A percentile compares a stretch with the other conserved stretches of the same genome.
phyloP scores from a whole-genome alignment of 805 yeast genomes.

The Ogataea chonburiensis region DNA sequence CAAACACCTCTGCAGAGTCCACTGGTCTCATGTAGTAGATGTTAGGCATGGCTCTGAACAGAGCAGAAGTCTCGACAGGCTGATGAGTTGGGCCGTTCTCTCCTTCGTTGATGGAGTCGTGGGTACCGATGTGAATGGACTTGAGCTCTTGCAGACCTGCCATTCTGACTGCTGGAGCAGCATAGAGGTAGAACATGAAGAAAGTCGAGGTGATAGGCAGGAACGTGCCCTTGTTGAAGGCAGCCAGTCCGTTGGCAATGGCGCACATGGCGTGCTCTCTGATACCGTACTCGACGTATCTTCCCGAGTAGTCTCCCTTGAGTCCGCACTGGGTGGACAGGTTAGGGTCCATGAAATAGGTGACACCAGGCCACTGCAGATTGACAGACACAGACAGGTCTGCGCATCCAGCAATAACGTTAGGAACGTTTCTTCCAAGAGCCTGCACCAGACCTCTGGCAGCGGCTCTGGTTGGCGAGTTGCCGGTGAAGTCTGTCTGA shows the following conservation, averaged over 20 bases:
- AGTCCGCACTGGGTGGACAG: constrained; percentile 47
- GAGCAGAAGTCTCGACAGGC: constrained; percentile 77
- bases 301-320: constrained; percentile 79
- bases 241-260: constrained; percentile 93
- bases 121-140: constrained; percentile 83
- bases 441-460: constrained; percentile 75
- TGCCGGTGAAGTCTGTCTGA: constrained; percentile 75
- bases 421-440: constrained; percentile 62
- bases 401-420: constrained; percentile 91
- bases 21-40: constrained; percentile 88
- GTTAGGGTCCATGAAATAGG: constrained; percentile 88
- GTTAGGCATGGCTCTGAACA: constrained; percentile 78
- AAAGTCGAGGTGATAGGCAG: constrained; percentile 45
- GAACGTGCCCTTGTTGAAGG: constrained; percentile 92
- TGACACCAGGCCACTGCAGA: constrained; percentile 81
- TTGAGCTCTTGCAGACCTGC: constrained; percentile 82
- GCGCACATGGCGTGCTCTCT: constrained; percentile 99
- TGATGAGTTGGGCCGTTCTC: constrained; percentile 95
- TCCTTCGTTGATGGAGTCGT: constrained; percentile 87
- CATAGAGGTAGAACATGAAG: constrained; percentile 87
- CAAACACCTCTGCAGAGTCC: constrained; percentile 85
- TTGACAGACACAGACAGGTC: constrained; percentile 91
- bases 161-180: constrained; percentile 85
- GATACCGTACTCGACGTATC: constrained; percentile 96
- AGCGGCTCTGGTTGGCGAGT: constrained; percentile 92